phyloP scores from a whole-genome alignment of 306 rosid genomes.

The Dryas drummondii region DNA sequence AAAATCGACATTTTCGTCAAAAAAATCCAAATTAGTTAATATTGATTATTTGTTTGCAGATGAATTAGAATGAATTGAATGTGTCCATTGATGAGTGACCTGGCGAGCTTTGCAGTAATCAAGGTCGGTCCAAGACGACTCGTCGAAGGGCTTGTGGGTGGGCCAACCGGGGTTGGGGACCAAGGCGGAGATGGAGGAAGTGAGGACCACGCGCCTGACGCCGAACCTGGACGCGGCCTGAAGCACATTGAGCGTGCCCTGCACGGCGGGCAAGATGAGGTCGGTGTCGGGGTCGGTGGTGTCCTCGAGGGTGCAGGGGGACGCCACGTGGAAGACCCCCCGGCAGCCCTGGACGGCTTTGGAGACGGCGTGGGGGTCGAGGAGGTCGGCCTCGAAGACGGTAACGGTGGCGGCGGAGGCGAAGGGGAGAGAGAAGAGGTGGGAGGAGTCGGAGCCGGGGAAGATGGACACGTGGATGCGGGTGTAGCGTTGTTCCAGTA shows the following conservation, averaged over 20 bases:
- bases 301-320: constrained; percentile 79
- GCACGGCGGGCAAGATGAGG: constrained; percentile 65
- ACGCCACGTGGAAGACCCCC: constrained; percentile 88
- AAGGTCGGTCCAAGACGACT: constrained; percentile 80
- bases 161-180: constrained; percentile 87
- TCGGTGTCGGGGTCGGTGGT: constrained; percentile 62
- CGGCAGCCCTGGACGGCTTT: constrained; percentile 54
- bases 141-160: constrained; percentile 40
- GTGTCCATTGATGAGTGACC: constrained; percentile 10
- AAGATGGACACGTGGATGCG: constrained; percentile 64
- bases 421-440: constrained; percentile 55
- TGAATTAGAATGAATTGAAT: no score
- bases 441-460: constrained; percentile 65
- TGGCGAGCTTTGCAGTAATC: constrained; percentile 51
- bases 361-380: constrained; percentile 51
- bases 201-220: constrained; percentile 68
- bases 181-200: constrained; percentile 85
- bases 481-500: constrained; percentile 52
- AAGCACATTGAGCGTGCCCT: constrained; percentile 74
- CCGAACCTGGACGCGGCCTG: constrained; percentile 48
- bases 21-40: no score
- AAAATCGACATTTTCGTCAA: no score
- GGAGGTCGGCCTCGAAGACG: constrained; percentile 51
- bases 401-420: constrained; percentile 29
- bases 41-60: no score